Percentiles rank a stretch among this genome's conserved stretches.
Evolutionary conservation across 75 land plant genomes (phyloP).

Genomic region (Selaginella moellendorffii): DNA sequence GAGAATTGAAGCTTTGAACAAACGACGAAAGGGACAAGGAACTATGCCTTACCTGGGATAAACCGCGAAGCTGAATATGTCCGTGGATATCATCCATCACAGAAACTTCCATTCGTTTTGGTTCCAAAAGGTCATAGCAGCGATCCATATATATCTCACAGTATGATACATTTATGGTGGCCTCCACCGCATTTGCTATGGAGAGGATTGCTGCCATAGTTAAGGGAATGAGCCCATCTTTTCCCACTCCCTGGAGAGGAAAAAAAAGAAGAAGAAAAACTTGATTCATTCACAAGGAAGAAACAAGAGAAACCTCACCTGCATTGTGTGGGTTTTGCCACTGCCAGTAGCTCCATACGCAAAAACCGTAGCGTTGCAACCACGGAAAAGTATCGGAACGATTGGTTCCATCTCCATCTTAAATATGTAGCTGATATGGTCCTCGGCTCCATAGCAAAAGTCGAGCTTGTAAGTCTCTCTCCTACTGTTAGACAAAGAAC

Average conservation of each 20-base stretch:
- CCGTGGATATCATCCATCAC: neutral
- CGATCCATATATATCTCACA: slow-evolving; percentile 9
- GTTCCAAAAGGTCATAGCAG: neutral
- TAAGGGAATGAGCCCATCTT: neutral
- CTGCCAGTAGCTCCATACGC: slow-evolving; percentile 10
- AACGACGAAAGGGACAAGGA: neutral
- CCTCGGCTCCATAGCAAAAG: slow-evolving; percentile 3
- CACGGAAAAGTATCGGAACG: neutral
- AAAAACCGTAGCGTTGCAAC: slow-evolving; percentile 8
- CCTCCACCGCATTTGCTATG: neutral
- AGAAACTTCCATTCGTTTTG: neutral
- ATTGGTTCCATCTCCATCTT: slow-evolving; percentile 1
- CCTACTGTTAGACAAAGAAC: too few species aligned
- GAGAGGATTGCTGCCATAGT: neutral
- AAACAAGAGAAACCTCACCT: slow-evolving; percentile 1
- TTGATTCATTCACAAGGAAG: too few species aligned
- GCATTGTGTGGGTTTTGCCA: slow-evolving; percentile 6
- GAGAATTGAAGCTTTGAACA: neutral
- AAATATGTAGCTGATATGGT: slow-evolving; percentile 1
- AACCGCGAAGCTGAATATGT: slow-evolving; percentile 3
- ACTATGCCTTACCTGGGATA: neutral
- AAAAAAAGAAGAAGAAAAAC: neutral
- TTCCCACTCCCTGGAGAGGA: slow-evolving; percentile 2
- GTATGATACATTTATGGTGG: neutral
- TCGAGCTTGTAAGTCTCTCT: slow-evolving; percentile 5